phyloP scores from a whole-genome alignment of 1,139 yeast species.

The Pichia sp. region DNA sequence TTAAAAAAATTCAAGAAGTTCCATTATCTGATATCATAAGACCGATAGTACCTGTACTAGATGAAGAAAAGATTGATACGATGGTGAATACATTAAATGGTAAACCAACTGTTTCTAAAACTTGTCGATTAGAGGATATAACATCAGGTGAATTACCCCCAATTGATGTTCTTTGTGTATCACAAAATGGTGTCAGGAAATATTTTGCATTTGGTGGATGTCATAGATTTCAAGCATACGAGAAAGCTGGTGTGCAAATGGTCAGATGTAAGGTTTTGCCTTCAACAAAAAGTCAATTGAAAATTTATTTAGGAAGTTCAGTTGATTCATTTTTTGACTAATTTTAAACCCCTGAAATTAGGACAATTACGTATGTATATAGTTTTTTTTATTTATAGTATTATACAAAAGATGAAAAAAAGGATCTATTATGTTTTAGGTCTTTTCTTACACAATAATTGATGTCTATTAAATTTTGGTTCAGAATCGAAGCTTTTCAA shows the following conservation, averaged over 20 bases:
- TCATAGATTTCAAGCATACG: constrained; percentile 77
- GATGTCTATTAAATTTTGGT: constrained; percentile 38
- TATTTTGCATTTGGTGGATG: constrained; percentile 86
- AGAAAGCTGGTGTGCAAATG: constrained; percentile 40
- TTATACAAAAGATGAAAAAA: no score
- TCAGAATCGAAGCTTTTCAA: constrained; percentile 45
- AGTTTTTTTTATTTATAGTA: no score
- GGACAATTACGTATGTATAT: neutral
- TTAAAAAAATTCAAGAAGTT: constrained; percentile 45
- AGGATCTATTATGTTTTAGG: neutral
- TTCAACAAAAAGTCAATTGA: constrained; percentile 57
- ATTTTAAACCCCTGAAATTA: no score
- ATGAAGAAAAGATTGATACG: constrained; percentile 61
- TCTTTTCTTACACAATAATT: constrained; percentile 23
- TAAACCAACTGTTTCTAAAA: constrained; percentile 54
- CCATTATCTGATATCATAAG: constrained; percentile 63
- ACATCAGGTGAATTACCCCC: constrained; percentile 67
- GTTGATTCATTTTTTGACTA: constrained; percentile 38
- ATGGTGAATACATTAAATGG: constrained; percentile 74
- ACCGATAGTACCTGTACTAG: constrained; percentile 82
- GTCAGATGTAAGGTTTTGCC: constrained; percentile 65
- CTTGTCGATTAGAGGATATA: constrained; percentile 52
- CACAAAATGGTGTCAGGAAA: constrained; percentile 52
- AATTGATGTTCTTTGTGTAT: constrained; percentile 63
- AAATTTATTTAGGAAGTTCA: constrained; percentile 59